Percentiles rank a stretch among this genome's conserved stretches.
These are phyloP conservation scores for Magnolia changhungtana DNA, from an alignment of 164 flowering plant genomes.

Conservation along the genomic window DNA sequence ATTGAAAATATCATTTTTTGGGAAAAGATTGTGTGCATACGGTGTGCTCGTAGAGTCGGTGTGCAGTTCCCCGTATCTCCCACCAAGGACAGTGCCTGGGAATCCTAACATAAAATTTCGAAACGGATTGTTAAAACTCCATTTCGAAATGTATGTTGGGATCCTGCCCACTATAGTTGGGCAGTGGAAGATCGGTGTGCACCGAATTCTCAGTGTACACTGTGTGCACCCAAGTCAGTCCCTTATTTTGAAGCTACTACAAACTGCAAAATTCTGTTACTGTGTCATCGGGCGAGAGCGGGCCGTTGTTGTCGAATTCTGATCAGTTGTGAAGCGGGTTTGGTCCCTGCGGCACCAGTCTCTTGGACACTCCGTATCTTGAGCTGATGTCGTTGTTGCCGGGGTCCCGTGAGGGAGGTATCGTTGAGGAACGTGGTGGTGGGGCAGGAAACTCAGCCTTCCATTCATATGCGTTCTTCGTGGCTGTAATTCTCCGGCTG, in stretches of 20 bases:
- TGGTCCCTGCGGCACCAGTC: constrained; percentile 30
- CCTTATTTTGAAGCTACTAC: neutral
- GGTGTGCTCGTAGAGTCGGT: neutral
- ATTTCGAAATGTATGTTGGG: neutral
- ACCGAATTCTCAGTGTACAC: neutral
- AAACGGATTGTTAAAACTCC: neutral
- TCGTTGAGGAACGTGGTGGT: constrained; percentile 1
- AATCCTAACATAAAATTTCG: constrained; percentile 28
- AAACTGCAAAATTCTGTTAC: constrained; percentile 15
- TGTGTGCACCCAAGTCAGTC: neutral
- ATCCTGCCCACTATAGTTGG: neutral
- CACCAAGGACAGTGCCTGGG: constrained; percentile 14
- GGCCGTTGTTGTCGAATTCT: neutral
- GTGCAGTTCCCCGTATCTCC: neutral
- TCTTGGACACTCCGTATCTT: constrained; percentile 22
- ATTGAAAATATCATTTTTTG: neutral
- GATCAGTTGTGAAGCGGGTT: constrained; percentile 46
- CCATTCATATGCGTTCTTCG: constrained; percentile 3
- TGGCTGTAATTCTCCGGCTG: constrained; percentile 6
- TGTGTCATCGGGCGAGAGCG: neutral
- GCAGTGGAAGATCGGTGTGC: too few relatives aligned
- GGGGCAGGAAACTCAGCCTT: neutral
- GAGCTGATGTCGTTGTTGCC: constrained; percentile 3
- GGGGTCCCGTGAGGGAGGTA: constrained; percentile 8
- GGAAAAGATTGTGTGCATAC: neutral